Base-by-base conservation (phyloP, 2,329 filamentous ascomycete species). In the Stagonosporopsis vannaccii region DNA sequence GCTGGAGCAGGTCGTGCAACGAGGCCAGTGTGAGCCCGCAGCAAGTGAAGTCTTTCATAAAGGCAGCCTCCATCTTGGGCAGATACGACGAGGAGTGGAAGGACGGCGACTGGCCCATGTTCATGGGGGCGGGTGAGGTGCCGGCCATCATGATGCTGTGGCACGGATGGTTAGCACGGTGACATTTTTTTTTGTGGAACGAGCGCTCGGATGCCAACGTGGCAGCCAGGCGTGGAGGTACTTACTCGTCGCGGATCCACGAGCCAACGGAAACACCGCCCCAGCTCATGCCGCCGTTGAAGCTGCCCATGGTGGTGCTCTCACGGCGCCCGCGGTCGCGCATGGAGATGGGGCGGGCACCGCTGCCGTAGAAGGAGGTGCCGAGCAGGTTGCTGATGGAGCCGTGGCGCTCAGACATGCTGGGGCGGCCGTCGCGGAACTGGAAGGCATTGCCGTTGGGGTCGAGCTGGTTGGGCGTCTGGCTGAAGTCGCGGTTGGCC, bases 231-330 rank as follows among this genome's bases (percentile, higher is more conserved):
- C 39, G 39, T 35, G 53, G 51, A 30, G 19, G 32, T 28, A 89
- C 94, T 87, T 87, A 99, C 95, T 99, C 95, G 80, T 99, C 94
- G 77, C 91, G 86, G 77, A 99, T 95, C 83, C 96, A 98, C 72
- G 94, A 98, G 61, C 94, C 94, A 63, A 98, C 91, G 8, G 94
- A 98, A 58, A 97, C 87, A 63, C 93, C 94, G 73, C 94, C 94
- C 93, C 94, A 99, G 78, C 93, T 97, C 88, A 97, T 92, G 68
- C 94, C 93, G 62, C 88, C 90, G 47, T 85, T 80, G 58, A 88
- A 77, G 71, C 85, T 87, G 64, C 85, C 83, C 59, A 85, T 84
- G 53, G 84, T 84, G 60, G 84, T 79, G 73, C 84, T 86, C 74
- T 88, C 84, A 63, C 85, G 77, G 60, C 85, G 78, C 47, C 78